Evolutionary conservation across 257 asterid genomes (phyloP).

Genomic region (Petunia secreta): DNA sequence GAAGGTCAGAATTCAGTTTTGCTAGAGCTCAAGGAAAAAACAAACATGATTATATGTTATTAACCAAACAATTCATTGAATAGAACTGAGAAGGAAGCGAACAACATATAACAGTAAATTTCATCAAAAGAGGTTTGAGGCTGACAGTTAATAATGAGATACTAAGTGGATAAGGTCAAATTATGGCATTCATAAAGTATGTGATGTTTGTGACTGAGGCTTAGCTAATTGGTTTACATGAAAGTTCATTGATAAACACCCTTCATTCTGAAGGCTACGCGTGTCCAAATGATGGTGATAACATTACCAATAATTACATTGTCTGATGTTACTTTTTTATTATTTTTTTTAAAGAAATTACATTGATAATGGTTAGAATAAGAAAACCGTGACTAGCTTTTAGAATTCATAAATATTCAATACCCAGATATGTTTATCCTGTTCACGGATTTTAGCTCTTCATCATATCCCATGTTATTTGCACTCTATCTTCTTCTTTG

Average conservation of each 20-base stretch:
- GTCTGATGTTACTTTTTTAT: too few species aligned
- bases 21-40: constrained; percentile 6
- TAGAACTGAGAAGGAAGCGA: neutral
- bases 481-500: neutral
- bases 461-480: neutral
- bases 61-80: neutral
- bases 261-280: neutral
- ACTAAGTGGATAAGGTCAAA: neutral
- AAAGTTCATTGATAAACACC: constrained; percentile 11
- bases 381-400: neutral
- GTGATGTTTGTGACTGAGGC: constrained; percentile 1
- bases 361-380: neutral
- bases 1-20: neutral
- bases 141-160: neutral
- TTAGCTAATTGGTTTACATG: neutral
- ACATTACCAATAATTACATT: neutral
- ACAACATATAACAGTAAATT: neutral
- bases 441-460: neutral
- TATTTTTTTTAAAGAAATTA: neutral
- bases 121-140: neutral
- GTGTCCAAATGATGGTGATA: neutral
- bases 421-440: neutral
- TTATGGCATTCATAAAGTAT: neutral
- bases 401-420: neutral
- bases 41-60: neutral